Percentiles rank a stretch among this genome's conserved stretches.
Conservation (phyloP, 148 eudicot genomes). For the Euryodendron excelsum region DNA sequence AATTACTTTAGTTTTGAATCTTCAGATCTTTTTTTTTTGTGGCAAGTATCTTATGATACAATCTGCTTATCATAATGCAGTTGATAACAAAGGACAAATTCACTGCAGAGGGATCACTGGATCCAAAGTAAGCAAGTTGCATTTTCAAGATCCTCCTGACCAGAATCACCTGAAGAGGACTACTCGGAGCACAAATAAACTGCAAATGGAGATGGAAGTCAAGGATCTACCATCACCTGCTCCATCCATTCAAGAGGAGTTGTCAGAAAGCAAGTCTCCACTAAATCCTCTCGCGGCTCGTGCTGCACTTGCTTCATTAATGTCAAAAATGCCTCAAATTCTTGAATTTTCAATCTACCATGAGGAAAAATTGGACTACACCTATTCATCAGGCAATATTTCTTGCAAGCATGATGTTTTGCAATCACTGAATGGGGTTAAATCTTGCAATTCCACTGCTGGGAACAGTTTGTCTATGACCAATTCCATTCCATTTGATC, state of each 20-base stretch:
- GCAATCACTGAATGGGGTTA: background rate
- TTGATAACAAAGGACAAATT: constrained; percentile 18
- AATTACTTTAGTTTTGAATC: too few species aligned
- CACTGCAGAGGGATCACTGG: constrained; percentile 5
- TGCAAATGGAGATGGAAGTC: constrained; percentile 16
- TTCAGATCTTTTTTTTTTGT: background rate
- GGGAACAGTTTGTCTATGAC: constrained; percentile 9
- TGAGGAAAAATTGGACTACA: constrained; percentile 14
- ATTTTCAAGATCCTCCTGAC: constrained; percentile 16
- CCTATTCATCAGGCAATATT: constrained; percentile 8
- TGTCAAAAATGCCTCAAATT: constrained; percentile 38
- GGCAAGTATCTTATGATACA: background rate
- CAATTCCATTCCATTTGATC: constrained; percentile 13
- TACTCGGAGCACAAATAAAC: constrained; percentile 22
- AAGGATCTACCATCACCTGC: constrained; percentile 14
- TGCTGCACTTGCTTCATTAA: constrained; percentile 56
- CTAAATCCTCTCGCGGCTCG: constrained; percentile 61
- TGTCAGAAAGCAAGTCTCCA: constrained; percentile 33
- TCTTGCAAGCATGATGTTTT: background rate
- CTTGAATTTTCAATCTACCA: constrained; percentile 23
- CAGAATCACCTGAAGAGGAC: constrained; percentile 29
- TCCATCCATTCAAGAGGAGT: constrained; percentile 26
- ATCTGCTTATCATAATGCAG: constrained; percentile 23
- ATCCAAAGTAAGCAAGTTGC: constrained; percentile 23
- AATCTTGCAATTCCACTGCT: constrained; percentile 3